phyloP scores from a whole-genome alignment of 768 basidiomycete genomes.

The Calocybe cyanea region DNA sequence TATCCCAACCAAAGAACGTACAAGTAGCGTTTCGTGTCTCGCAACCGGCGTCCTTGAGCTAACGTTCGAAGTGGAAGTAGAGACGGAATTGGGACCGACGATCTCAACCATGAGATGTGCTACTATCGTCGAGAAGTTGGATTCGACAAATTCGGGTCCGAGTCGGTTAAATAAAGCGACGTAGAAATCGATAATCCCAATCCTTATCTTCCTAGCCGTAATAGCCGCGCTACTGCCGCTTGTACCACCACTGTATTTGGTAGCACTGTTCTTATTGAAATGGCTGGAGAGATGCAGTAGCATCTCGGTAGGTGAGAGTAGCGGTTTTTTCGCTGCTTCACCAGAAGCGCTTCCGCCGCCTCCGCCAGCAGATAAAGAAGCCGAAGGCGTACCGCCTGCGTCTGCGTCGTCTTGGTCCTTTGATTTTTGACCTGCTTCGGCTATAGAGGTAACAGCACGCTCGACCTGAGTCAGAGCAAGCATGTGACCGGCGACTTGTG shows the following conservation, averaged over 20 bases:
- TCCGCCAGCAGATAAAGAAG: constrained; percentile 46
- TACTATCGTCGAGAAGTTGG: constrained; percentile 76
- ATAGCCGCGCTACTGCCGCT: too few species aligned
- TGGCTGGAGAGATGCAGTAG: constrained; percentile 70
- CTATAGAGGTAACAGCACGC: constrained; percentile 34
- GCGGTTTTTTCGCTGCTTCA: constrained; percentile 47
- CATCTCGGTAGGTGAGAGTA: constrained; percentile 78
- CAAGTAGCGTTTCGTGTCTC: constrained; percentile 71
- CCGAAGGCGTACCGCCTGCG: constrained; percentile 43
- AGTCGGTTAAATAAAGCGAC: constrained; percentile 70
- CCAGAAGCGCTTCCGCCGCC: too few species aligned
- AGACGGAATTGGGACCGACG: constrained; percentile 32
- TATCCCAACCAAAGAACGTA: constrained; percentile 70
- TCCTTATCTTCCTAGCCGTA: constrained; percentile 61
- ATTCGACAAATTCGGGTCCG: constrained; percentile 75
- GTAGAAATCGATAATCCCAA: constrained; percentile 90
- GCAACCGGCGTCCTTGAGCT: constrained; percentile 48
- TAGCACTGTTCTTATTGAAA: constrained; percentile 68
- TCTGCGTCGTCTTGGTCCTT: constrained; percentile 60
- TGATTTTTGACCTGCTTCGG: constrained; percentile 50
- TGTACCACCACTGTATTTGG: too few species aligned
- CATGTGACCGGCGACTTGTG: constrained; percentile 78
- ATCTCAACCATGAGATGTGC: constrained; percentile 78
- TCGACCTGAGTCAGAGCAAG: constrained; percentile 81
- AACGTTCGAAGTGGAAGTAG: too few species aligned